Evolutionary conservation across 108 stramenopile genomes (phyloP), one percentile per base, ranked within the genome.

Genomic region (Licmophora abbreviata): DNA sequence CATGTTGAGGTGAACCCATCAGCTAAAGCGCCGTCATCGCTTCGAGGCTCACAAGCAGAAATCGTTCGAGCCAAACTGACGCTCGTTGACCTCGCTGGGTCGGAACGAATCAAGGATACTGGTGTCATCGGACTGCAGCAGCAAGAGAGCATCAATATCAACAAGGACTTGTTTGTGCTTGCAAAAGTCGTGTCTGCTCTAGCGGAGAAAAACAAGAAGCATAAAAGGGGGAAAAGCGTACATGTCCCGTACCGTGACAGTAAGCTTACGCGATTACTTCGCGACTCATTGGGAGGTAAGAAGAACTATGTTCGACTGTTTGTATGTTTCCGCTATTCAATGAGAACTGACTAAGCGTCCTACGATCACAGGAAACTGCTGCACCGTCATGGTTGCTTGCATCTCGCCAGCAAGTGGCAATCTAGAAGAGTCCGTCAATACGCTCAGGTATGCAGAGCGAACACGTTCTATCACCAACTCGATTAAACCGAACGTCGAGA

Each of bases 91-190:
- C 63, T 77, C 23, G 90, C 94, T 7, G 92, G 92, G 21, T 83
- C 77, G 1, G 93, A 94, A 56, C 54, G 85, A 33, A 44, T 44
- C 23, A 86, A 91, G 43, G 57, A 77, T 29, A 84, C 85, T 6
- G 76, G 76, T 28, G 79, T 78, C 14, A 49, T 74, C 33, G 92
- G 88, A 18, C 49, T 64, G 23, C 48, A 80, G 14, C 57, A 86
- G 43, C 77, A 79, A 40, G 95, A 96, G 50, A 88, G 92, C 1
- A 89, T 90, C 58, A 82, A 76, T 57, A 96, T 96, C 54, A 96
- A 96, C 63, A 79, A 86, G 52, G 92, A 88, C 17, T 33, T 83
- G 30, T 79, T 83, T 50, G 77, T 79, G 9, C 50, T 83, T 24
- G 81, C 73, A 34, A 71, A 83, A 40, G 81, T 83, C 14, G 69